A percentile compares a stretch with the other conserved stretches of the same genome.
phyloP scores from a whole-genome alignment of 805 yeast species.

The Candida silvicultrix region DNA sequence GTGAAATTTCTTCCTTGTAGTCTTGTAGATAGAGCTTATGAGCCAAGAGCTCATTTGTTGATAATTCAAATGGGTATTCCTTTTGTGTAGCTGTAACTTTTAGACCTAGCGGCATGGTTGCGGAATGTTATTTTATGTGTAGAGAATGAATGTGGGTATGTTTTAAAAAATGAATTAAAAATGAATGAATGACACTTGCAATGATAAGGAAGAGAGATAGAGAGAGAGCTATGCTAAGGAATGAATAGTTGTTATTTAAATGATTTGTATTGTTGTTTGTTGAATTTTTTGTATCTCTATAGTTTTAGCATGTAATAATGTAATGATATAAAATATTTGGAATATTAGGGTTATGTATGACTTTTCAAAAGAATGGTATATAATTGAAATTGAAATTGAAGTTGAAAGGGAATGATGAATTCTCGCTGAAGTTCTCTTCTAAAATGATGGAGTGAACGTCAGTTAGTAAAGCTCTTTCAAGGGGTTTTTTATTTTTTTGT shows the following conservation, averaged over 20 bases:
- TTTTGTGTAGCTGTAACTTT: slow-evolving; percentile 36
- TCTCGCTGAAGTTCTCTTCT: neutral
- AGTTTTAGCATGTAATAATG: neutral
- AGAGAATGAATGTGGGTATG: neutral
- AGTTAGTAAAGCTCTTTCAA: neutral
- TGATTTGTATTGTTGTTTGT: neutral
- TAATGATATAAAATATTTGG: too few relatives aligned
- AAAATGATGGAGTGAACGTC: neutral
- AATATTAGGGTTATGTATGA: too few relatives aligned
- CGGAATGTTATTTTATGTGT: neutral
- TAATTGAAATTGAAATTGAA: too few relatives aligned
- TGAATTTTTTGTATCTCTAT: neutral
- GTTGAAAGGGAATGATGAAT: neutral
- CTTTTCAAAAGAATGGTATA: too few relatives aligned
- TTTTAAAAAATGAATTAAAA: neutral
- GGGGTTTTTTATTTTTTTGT: too few relatives aligned
- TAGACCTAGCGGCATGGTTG: slow-evolving; percentile 24
- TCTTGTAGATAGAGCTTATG: slow-evolving; percentile 43
- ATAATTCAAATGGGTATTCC: slow-evolving; percentile 44
- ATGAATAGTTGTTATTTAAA: neutral
- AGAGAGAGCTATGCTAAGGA: neutral
- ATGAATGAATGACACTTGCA: neutral
- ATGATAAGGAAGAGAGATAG: too few relatives aligned
- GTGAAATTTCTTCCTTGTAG: slow-evolving; percentile 45
- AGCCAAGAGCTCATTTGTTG: slow-evolving; percentile 39